Conservation (phyloP, 495 filamentous ascomycete species). For the Polyplosphaeria fusca region DNA sequence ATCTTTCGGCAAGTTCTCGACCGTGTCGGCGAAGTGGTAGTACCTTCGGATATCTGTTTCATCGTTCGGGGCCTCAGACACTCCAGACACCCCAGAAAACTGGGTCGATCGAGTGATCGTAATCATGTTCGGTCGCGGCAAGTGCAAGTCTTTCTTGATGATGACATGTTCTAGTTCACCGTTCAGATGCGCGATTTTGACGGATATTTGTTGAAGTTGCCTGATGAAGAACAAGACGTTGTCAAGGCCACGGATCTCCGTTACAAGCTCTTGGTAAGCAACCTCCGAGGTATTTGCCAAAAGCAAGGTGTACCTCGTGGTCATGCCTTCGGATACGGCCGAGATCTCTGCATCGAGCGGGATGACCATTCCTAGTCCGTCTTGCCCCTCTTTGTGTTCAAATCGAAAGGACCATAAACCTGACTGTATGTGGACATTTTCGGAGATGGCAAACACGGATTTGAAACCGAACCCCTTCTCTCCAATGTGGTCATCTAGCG, state of each 20-base stretch:
- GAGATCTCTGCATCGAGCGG: conserved; percentile 19
- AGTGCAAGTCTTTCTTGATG: too few species aligned
- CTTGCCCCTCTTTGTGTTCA: conserved; percentile 25
- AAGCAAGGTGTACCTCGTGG: conserved; percentile 6
- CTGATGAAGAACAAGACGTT: too few species aligned
- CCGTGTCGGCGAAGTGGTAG: conserved; percentile 1
- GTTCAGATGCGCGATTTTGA: too few species aligned
- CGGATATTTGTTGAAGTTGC: too few species aligned
- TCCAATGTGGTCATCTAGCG: conserved; percentile 46
- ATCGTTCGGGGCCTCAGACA: too few species aligned
- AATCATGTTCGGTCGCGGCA: too few species aligned
- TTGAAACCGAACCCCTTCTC: conserved; percentile 56
- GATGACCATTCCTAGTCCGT: conserved; percentile 37
- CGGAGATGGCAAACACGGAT: conserved; percentile 50
- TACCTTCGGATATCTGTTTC: too few species aligned
- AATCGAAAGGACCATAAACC: conserved; percentile 50
- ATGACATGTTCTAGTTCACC: too few species aligned
- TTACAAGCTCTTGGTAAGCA: neutral
- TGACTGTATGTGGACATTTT: conserved; percentile 50
- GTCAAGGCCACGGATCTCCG: too few species aligned
- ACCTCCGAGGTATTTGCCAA: neutral
- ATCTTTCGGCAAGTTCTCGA: conserved; percentile 6
- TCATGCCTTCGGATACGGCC: neutral
- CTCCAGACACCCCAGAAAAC: too few species aligned
- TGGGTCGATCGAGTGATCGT: too few species aligned